These are phyloP conservation scores for Darksidea phi DNA, from an alignment of 495 filamentous ascomycete genomes.

Conservation along the genomic window DNA sequence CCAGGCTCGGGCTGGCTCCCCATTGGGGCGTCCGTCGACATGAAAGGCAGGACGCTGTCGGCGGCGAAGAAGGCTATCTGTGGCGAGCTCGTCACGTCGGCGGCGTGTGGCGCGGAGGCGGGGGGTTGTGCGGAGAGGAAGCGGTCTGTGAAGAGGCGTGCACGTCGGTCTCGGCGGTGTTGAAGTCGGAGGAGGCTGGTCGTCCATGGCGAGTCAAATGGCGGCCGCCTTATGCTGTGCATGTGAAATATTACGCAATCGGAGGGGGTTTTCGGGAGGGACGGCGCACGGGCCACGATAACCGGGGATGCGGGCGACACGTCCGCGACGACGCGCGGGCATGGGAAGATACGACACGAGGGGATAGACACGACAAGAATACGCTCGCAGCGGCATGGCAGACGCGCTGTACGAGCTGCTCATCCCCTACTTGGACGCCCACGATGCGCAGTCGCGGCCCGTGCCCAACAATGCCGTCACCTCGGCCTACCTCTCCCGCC, in stretches of 20 bases:
- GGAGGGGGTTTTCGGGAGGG: too few relatives aligned
- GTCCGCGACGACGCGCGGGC: background rate
- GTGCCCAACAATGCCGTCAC: constrained; percentile 52
- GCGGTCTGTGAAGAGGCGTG: background rate
- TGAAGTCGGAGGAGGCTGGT: background rate
- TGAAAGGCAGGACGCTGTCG: background rate
- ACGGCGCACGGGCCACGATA: too few relatives aligned
- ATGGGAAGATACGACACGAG: background rate
- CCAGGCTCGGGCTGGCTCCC: background rate
- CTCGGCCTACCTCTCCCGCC: constrained; percentile 67
- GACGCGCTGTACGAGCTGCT: constrained; percentile 75
- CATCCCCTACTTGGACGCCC: constrained; percentile 56
- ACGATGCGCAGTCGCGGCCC: constrained; percentile 38
- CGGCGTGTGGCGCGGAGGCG: background rate
- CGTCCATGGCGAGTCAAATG: background rate
- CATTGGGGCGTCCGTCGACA: background rate
- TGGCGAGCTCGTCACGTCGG: background rate
- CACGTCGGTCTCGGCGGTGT: background rate
- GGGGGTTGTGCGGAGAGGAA: background rate
- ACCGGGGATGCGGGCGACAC: too few relatives aligned
- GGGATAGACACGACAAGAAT: too few relatives aligned
- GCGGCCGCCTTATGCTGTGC: background rate
- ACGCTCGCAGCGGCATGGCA: too few relatives aligned
- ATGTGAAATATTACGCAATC: background rate
- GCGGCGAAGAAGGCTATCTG: background rate